Percentiles rank a stretch among this genome's conserved stretches.
Conservation (phyloP, 306 rosid genomes). For the Cicer arietinum region DNA sequence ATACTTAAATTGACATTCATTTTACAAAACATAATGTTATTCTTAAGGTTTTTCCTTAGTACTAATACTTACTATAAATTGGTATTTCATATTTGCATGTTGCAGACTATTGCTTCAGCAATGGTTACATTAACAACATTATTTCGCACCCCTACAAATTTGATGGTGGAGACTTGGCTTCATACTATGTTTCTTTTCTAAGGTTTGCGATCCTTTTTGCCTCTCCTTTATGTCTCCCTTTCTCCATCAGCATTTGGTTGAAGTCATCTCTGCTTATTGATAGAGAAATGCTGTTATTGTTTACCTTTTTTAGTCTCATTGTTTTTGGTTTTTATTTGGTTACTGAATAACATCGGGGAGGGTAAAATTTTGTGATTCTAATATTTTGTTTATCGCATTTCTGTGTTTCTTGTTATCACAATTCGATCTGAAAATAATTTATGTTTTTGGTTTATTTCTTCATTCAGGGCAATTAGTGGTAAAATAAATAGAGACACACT, state of each 20-base stretch:
- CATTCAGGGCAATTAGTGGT: conserved; percentile 74
- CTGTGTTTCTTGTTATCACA: conserved; percentile 22
- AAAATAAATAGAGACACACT: conserved; percentile 75
- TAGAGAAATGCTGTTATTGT: conserved; percentile 18
- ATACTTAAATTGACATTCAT: conserved; percentile 19
- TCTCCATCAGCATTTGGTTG: conserved; percentile 23
- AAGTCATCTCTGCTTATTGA: conserved; percentile 35
- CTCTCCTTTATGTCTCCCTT: conserved; percentile 31
- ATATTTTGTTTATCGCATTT: conserved; percentile 25
- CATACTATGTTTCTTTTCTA: conserved; percentile 79
- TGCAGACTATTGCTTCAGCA: conserved; percentile 91
- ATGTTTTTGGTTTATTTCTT: conserved; percentile 36
- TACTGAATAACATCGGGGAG: background rate
- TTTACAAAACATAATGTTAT: conserved; percentile 7
- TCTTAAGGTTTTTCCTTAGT: background rate
- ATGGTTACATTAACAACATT: conserved; percentile 74
- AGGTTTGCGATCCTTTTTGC: conserved; percentile 59
- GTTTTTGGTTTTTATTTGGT: background rate
- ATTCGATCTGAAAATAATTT: conserved; percentile 19
- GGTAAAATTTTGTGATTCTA: conserved; percentile 23
- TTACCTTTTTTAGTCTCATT: background rate
- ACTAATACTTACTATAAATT: conserved; percentile 36
- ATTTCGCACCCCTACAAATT: conserved; percentile 66
- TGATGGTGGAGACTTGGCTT: conserved; percentile 73
- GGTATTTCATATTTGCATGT: conserved; percentile 44